A percentile compares a stretch with the other conserved stretches of the same genome.
These are phyloP conservation scores for Tirmania nivea DNA, from an alignment of 495 filamentous ascomycete species.

Conservation along the genomic window DNA sequence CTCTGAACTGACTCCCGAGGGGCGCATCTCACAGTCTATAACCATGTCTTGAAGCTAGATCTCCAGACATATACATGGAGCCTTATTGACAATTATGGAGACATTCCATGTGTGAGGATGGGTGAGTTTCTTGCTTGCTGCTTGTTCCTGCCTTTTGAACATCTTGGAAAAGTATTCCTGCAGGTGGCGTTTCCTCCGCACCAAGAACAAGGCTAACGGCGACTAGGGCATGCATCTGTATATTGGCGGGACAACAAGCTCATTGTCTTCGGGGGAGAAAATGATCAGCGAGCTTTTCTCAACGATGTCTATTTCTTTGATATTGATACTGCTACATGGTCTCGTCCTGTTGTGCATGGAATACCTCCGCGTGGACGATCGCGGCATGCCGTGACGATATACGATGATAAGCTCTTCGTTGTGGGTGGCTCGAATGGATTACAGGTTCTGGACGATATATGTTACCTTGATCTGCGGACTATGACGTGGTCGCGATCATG, in stretches of 20 bases:
- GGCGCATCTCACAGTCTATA: slow-evolving; percentile 45
- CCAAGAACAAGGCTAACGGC: slow-evolving; percentile 2
- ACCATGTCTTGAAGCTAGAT: slow-evolving; percentile 80
- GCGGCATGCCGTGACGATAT: slow-evolving; percentile 76
- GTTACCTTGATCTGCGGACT: slow-evolving; percentile 87
- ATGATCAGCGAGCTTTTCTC: slow-evolving; percentile 86
- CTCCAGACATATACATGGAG: slow-evolving; percentile 76
- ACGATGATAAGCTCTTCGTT: slow-evolving; percentile 92
- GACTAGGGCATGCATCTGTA: slow-evolving; percentile 75
- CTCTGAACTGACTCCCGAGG: too few relatives aligned
- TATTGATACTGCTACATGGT: slow-evolving; percentile 80
- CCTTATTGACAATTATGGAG: slow-evolving; percentile 92
- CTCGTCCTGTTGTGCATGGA: slow-evolving; percentile 66
- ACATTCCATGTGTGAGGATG: slow-evolving; percentile 96
- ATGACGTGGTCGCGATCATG: slow-evolving; percentile 95
- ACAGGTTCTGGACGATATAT: slow-evolving; percentile 79
- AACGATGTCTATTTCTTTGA: slow-evolving; percentile 94
- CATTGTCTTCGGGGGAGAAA: slow-evolving; percentile 89
- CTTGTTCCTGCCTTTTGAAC: not conserved
- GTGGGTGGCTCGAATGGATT: slow-evolving; percentile 77
- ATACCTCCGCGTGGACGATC: slow-evolving; percentile 70
- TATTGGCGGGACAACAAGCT: slow-evolving; percentile 86
- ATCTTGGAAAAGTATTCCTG: slow-evolving; percentile 1
- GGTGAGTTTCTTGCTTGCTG: slow-evolving; percentile 30
- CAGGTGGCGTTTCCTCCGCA: not conserved